phyloP scores from a whole-genome alignment of 345 rosid genomes.

The Litchi chinensis region DNA sequence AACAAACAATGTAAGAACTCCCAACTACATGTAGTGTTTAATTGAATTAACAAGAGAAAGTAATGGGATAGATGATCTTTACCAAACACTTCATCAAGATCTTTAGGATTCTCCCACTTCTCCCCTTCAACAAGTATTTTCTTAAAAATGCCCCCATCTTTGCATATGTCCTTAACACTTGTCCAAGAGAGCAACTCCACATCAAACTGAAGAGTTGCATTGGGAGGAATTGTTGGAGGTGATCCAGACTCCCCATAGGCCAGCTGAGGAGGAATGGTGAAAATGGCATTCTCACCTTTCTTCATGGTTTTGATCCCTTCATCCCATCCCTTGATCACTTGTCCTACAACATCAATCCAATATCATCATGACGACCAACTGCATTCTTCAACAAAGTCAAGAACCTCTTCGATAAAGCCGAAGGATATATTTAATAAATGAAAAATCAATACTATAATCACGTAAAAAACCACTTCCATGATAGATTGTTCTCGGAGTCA shows the following conservation, averaged over 20 bases:
- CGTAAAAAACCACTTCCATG: too few relatives aligned
- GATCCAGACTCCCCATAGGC: conserved; percentile 93
- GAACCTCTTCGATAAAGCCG: too few relatives aligned
- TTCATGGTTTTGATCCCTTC: conserved; percentile 94
- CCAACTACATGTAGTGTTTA: not conserved
- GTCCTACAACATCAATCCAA: conserved; percentile 43
- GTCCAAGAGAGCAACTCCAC: conserved; percentile 78
- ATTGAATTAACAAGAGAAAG: not conserved
- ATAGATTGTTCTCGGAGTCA: too few relatives aligned
- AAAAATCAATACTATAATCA: not conserved
- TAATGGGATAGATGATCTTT: not conserved
- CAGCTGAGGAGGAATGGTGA: conserved; percentile 76
- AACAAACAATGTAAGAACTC: not conserved
- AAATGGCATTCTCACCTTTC: conserved; percentile 79
- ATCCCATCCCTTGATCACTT: conserved; percentile 98
- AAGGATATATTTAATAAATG: too few relatives aligned
- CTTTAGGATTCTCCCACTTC: conserved; percentile 84
- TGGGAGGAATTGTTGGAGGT: conserved; percentile 85
- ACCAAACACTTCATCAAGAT: conserved; percentile 82
- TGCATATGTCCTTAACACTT: conserved; percentile 79
- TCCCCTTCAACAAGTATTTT: conserved; percentile 69
- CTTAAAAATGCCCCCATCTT: conserved; percentile 83
- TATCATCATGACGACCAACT: not conserved
- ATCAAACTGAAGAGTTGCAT: conserved; percentile 81
- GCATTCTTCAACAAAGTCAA: too few relatives aligned